phyloP scores from a whole-genome alignment of 1,284 basidiomycete species.

The Rhodotorula sp. region DNA sequence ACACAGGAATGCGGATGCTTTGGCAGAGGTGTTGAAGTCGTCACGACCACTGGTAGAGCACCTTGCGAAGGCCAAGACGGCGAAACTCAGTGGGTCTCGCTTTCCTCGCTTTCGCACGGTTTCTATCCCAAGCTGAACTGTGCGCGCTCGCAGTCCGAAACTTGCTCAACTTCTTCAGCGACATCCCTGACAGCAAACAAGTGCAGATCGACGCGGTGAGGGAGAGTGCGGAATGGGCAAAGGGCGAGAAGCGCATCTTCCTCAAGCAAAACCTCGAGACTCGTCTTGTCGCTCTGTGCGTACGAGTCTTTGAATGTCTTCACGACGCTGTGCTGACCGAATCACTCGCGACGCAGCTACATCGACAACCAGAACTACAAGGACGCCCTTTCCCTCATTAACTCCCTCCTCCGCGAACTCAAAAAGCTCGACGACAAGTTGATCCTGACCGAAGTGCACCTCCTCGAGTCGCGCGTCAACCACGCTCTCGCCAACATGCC shows the following conservation, averaged over 20 bases:
- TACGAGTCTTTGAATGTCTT: constrained; percentile 24
- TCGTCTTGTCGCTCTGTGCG: constrained; percentile 77
- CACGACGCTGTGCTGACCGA: not conserved
- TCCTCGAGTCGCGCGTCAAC: constrained; percentile 88
- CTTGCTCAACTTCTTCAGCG: constrained; percentile 81
- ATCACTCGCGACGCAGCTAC: constrained; percentile 56
- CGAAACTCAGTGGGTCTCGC: constrained; percentile 80
- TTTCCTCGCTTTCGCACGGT: not conserved
- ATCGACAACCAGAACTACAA: constrained; percentile 76
- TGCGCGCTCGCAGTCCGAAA: constrained; percentile 68
- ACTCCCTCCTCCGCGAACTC: constrained; percentile 80
- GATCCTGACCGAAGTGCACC: constrained; percentile 93
- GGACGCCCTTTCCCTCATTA: constrained; percentile 77
- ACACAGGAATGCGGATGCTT: constrained; percentile 72
- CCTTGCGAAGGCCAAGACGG: constrained; percentile 94
- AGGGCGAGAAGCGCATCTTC: constrained; percentile 88
- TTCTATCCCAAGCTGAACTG: constrained; percentile 13
- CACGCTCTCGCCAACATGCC: constrained; percentile 86
- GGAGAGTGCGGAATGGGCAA: constrained; percentile 93
- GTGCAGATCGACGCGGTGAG: constrained; percentile 82
- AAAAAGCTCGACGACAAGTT: constrained; percentile 96
- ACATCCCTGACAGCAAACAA: constrained; percentile 64
- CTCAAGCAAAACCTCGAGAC: constrained; percentile 92
- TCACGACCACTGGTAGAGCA: constrained; percentile 60
- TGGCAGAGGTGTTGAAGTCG: constrained; percentile 81